Conservation (phyloP, 805 yeast genomes). For the Lipomyces lipofer region DNA sequence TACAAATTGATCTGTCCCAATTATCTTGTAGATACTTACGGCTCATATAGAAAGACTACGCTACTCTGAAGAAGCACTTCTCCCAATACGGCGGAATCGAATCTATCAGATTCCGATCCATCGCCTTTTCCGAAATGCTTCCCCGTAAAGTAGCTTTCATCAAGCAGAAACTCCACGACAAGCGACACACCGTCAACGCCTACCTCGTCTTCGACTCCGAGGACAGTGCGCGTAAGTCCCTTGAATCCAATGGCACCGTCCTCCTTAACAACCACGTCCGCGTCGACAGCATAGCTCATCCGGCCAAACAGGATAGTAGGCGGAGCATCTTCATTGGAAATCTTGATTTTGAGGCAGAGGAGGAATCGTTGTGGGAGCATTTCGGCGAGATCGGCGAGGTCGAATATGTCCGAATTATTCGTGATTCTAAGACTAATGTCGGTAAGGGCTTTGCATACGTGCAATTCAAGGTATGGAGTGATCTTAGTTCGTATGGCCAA, state of each 20-base stretch:
- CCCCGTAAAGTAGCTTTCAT: slow-evolving; percentile 93
- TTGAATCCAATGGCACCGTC: slow-evolving; percentile 61
- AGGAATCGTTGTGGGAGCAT: slow-evolving; percentile 83
- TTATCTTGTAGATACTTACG: too few species aligned
- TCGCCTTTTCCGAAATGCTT: slow-evolving; percentile 80
- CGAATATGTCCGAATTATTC: slow-evolving; percentile 83
- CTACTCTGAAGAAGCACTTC: slow-evolving; percentile 17
- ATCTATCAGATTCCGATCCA: slow-evolving; percentile 87
- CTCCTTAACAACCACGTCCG: slow-evolving; percentile 76
- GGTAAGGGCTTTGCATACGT: slow-evolving; percentile 98
- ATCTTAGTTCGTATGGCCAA: too few species aligned
- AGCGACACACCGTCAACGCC: slow-evolving; percentile 81
- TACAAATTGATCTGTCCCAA: too few species aligned
- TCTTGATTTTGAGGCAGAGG: slow-evolving; percentile 87
- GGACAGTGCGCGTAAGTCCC: slow-evolving; percentile 48
- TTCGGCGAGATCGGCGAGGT: slow-evolving; percentile 68
- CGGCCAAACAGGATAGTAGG: slow-evolving; percentile 79
- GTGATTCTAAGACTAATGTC: slow-evolving; percentile 90
- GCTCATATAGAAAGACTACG: slow-evolving; percentile 13
- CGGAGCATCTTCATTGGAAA: slow-evolving; percentile 90
- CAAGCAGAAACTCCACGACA: slow-evolving; percentile 70
- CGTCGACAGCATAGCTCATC: slow-evolving; percentile 92
- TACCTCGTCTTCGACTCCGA: slow-evolving; percentile 71
- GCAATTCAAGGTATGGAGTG: too few species aligned
- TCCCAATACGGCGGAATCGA: slow-evolving; percentile 52